Conservation (phyloP, 2,329 filamentous ascomycete species). For the Fusarium sp. region DNA sequence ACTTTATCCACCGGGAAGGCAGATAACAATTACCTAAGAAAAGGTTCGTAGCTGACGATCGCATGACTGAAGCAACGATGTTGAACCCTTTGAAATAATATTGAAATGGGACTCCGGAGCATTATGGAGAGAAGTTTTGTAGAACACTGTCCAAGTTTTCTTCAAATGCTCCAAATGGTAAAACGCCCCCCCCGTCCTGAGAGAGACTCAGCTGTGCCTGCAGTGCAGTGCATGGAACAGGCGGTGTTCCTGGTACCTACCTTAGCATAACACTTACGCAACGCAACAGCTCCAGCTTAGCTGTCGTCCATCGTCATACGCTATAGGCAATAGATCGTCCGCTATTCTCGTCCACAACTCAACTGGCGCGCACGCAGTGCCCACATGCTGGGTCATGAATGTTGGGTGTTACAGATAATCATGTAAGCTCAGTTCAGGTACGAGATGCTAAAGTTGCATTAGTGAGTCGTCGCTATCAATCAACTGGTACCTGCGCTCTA, state of each 20-base stretch:
- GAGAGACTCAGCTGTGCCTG: constrained; percentile 5
- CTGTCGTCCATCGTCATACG: constrained; percentile 34
- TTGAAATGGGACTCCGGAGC: neutral
- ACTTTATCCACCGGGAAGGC: constrained; percentile 21
- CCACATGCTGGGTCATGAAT: constrained; percentile 21
- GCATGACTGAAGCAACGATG: constrained; percentile 36
- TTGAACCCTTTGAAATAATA: constrained; percentile 24
- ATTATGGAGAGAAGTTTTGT: neutral
- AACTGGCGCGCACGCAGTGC: constrained; percentile 25
- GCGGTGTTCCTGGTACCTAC: constrained; percentile 3
- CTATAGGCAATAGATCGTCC: constrained; percentile 37
- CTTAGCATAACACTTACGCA: constrained; percentile 37
- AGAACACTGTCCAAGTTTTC: constrained; percentile 1
- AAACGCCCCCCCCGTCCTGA: constrained; percentile 12
- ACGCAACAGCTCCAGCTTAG: constrained; percentile 20
- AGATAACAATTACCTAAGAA: constrained; percentile 11
- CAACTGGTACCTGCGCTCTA: constrained; percentile 16
- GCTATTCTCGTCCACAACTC: constrained; percentile 40
- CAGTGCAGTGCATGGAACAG: neutral
- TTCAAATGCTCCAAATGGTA: constrained; percentile 5
- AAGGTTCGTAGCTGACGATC: constrained; percentile 14
- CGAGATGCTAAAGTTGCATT: constrained; percentile 23
- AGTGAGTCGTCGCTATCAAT: constrained; percentile 8
- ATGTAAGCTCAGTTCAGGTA: constrained; percentile 35
- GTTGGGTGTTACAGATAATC: constrained; percentile 24